Percentiles rank a stretch among this genome's conserved stretches.
Evolutionary conservation across 257 asterid species (phyloP).

Genomic region (Przewalskia tangutica): DNA sequence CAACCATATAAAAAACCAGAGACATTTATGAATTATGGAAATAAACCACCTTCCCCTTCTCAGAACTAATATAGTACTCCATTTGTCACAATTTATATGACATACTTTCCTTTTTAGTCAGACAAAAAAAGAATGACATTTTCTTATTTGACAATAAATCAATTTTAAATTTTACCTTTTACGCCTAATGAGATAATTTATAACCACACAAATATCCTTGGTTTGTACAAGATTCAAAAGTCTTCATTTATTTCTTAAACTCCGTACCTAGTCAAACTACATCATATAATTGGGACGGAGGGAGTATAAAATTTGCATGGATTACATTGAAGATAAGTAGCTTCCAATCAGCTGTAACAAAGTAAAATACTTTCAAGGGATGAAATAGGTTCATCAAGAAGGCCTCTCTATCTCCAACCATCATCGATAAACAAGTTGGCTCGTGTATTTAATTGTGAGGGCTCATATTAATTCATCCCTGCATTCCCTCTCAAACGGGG

Average conservation of each 20-base stretch:
- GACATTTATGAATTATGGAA: neutral
- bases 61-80: neutral
- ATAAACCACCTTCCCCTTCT: neutral
- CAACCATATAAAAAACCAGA: neutral
- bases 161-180: too few relatives aligned
- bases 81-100: too few relatives aligned
- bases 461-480: neutral
- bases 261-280: too few relatives aligned
- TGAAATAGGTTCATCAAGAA: neutral
- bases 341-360: neutral
- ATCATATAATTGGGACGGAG: too few relatives aligned
- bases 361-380: neutral
- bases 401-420: neutral
- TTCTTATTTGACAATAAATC: too few relatives aligned
- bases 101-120: too few relatives aligned
- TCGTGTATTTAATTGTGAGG: neutral
- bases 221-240: too few relatives aligned
- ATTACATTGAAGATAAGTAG: neutral
- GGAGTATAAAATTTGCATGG: neutral
- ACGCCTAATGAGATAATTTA: too few relatives aligned
- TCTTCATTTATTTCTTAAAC: too few relatives aligned
- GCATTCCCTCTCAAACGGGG: neutral
- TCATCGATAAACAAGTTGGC: neutral
- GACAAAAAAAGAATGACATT: too few relatives aligned
- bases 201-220: too few relatives aligned